Base-by-base conservation (phyloP, 352 stramenopile species). In the Thraustochytrium striatum region DNA sequence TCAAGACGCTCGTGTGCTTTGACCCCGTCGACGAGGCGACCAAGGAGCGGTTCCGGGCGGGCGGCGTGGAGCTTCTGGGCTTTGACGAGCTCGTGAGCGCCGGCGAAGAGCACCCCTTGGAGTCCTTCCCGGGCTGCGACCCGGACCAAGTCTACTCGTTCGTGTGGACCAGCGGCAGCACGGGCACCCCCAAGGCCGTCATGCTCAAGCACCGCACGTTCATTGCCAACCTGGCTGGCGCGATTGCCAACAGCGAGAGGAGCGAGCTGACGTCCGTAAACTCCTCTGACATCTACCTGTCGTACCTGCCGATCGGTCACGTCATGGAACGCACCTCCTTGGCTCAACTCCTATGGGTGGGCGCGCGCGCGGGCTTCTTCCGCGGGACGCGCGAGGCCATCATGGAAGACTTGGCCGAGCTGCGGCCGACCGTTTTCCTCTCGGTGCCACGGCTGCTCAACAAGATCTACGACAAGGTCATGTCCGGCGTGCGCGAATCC, bases 151-250 rank as follows among this genome's bases (percentile, higher is more conserved):
- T 98, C 21, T 91, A 91, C 21, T 98, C 94, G 50, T 85, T 97
- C 72, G 96, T 90, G 87, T 97, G 97, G 86, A 98, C 93, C 8
- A 97, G 88, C 3, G 95, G 94, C 33, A 98, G 94, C 30, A 98
- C 93, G 35, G 94, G 94, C n/a, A 89, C 96, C 86, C 94, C 95
- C 33, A 98, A 98, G 86, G 95, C 94, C 16, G 95, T 93, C n/a
- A 88, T 98, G 33, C 84, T 99, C 21, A 89, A 88, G 43, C 95
- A 99, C 84, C 50, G 86, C 72, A 93, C 90, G 72, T 82, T 94
- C 13, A 72, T 91, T 72, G 85, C 85, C 7, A 75, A 84, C 25
- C 80, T 87, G 2, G 83, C 78, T 33, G 87, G 84, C 72, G 85
- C 86, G 3, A 80, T 83, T 21, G 78, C 87, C 2, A 83, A 75